A percentile compares a stretch with the other conserved stretches of the same genome.
These are phyloP conservation scores for Calonectria hongkongensis DNA, from an alignment of 2,329 filamentous ascomycete genomes.

Conservation along the genomic window DNA sequence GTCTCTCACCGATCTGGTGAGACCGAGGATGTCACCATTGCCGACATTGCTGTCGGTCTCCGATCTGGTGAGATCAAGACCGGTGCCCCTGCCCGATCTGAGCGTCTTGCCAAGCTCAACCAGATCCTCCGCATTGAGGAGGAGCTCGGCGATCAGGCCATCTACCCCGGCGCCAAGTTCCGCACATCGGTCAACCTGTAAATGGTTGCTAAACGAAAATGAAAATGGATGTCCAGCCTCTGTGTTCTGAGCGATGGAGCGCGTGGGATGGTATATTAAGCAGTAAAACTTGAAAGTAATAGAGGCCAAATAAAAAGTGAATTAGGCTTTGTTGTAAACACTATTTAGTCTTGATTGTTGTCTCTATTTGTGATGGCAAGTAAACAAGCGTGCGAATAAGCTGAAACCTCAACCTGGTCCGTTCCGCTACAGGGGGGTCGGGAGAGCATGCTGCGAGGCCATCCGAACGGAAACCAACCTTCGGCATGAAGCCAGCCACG, in stretches of 20 bases:
- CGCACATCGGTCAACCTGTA: slow-evolving; percentile 92
- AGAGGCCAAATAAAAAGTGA: slow-evolving; percentile 53
- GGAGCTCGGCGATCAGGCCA: slow-evolving; percentile 92
- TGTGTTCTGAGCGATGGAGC: slow-evolving; percentile 47
- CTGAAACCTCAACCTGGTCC: not conserved
- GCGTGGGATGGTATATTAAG: slow-evolving; percentile 52
- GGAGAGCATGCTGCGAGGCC: not conserved
- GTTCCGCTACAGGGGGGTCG: not conserved
- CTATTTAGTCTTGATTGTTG: not conserved
- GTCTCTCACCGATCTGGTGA: slow-evolving; percentile 99
- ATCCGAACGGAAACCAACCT: slow-evolving; percentile 8
- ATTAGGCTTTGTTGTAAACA: slow-evolving; percentile 2
- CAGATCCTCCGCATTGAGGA: slow-evolving; percentile 99
- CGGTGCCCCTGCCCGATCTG: slow-evolving; percentile 94
- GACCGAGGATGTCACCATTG: slow-evolving; percentile 99
- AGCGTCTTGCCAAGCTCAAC: slow-evolving; percentile 99
- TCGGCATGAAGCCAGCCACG: slow-evolving; percentile 19
- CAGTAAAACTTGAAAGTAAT: slow-evolving; percentile 53
- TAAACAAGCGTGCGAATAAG: not conserved
- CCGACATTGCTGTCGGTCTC: slow-evolving; percentile 97
- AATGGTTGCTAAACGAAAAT: slow-evolving; percentile 57
- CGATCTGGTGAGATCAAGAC: slow-evolving; percentile 99
- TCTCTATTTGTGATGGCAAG: not conserved
- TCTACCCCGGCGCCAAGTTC: slow-evolving; percentile 96
- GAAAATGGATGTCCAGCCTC: slow-evolving; percentile 47